Conservation (phyloP, 441 rosid genomes). For the Monsonia emarginata region DNA sequence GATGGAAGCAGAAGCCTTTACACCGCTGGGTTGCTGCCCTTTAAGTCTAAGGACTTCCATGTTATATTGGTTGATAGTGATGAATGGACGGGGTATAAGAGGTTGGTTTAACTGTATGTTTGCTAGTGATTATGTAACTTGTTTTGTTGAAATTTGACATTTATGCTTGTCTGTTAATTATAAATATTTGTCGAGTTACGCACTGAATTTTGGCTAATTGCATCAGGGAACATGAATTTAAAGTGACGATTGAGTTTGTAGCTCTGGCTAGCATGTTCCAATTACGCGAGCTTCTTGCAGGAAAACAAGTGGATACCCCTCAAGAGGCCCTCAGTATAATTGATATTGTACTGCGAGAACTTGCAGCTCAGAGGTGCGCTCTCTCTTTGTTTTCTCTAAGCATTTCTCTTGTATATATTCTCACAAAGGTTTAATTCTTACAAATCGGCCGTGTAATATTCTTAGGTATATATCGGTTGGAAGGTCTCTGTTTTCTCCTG, state of each 20-base stretch:
- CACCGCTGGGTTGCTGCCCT: constrained; percentile 41
- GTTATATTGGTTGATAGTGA: constrained; percentile 26
- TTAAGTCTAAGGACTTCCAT: constrained; percentile 31
- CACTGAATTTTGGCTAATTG: not conserved
- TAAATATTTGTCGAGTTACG: not conserved
- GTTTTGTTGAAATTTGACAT: not conserved
- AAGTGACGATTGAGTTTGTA: constrained; percentile 33
- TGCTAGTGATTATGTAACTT: not conserved
- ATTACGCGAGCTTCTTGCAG: constrained; percentile 29
- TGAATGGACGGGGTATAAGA: constrained; percentile 21
- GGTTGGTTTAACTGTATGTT: constrained; percentile 11
- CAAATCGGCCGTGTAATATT: not conserved
- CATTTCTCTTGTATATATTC: not conserved
- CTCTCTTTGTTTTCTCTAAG: not conserved
- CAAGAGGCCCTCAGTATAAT: constrained; percentile 34
- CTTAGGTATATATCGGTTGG: constrained; percentile 33
- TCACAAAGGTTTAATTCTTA: not conserved
- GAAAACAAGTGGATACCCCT: constrained; percentile 37
- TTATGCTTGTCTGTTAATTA: not conserved
- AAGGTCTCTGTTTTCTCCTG: constrained; percentile 35
- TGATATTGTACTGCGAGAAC: constrained; percentile 35
- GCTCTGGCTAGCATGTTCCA: constrained; percentile 31
- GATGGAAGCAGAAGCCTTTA: constrained; percentile 38
- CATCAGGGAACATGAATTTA: constrained; percentile 28
- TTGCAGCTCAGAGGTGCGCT: constrained; percentile 29